These are phyloP conservation scores for Spathaspora gorwiae DNA, from an alignment of 805 yeast species.

Conservation along the genomic window DNA sequence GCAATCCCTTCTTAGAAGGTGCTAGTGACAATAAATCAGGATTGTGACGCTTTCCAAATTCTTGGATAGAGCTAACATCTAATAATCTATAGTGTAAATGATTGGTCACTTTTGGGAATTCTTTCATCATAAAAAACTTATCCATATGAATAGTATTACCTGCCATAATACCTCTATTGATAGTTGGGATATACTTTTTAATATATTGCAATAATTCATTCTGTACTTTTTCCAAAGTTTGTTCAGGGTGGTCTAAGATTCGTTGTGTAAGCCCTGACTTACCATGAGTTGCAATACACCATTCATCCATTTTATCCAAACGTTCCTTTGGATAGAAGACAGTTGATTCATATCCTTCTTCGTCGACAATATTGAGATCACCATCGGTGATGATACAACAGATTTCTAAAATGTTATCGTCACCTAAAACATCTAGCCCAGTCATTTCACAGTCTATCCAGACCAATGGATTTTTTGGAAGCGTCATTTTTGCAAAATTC, in stretches of 20 bases:
- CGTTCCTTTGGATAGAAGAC: conserved; percentile 59
- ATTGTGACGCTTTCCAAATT: conserved; percentile 74
- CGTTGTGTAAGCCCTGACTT: conserved; percentile 69
- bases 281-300: conserved; percentile 86
- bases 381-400: conserved; percentile 90
- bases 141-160: conserved; percentile 95
- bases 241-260: conserved; percentile 50
- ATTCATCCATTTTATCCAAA: conserved; percentile 74
- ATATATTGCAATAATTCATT: conserved; percentile 61
- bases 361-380: conserved; percentile 64
- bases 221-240: conserved; percentile 60
- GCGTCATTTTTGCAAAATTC: not conserved
- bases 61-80: conserved; percentile 87
- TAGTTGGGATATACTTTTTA: conserved; percentile 45
- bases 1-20: conserved; percentile 66
- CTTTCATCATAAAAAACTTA: conserved; percentile 73
- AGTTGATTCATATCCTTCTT: conserved; percentile 73
- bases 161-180: conserved; percentile 66
- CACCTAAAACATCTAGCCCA: conserved; percentile 69
- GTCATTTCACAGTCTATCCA: conserved; percentile 99
- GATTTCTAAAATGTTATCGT: conserved; percentile 83
- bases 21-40: conserved; percentile 49
- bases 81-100: conserved; percentile 69
- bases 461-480: conserved; percentile 47
- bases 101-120: conserved; percentile 72